Percentiles rank a stretch among this genome's conserved stretches.
phyloP scores from a whole-genome alignment of 2,329 filamentous ascomycete species.

The Sclerotinia subarctica region DNA sequence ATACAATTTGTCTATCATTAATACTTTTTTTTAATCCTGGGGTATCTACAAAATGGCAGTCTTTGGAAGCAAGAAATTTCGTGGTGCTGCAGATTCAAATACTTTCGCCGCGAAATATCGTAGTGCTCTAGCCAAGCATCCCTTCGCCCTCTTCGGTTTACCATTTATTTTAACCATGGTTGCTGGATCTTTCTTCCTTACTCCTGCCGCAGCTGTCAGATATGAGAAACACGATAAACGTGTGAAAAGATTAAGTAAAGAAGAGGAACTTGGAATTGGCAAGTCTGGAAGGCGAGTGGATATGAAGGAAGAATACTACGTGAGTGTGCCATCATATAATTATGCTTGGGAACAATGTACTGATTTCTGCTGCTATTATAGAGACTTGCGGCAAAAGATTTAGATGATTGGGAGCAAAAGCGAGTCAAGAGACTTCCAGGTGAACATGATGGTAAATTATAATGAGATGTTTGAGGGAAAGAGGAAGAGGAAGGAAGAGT shows the following conservation, averaged over 20 bases:
- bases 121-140: slow-evolving; percentile 67
- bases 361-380: slow-evolving; percentile 41
- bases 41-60: slow-evolving; percentile 47
- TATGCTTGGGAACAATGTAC: background rate
- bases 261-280: slow-evolving; percentile 82
- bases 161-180: slow-evolving; percentile 90
- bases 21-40: too few species aligned
- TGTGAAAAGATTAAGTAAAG: slow-evolving; percentile 77
- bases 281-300: slow-evolving; percentile 68
- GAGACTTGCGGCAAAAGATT: slow-evolving; percentile 80
- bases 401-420: slow-evolving; percentile 97
- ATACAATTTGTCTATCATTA: background rate
- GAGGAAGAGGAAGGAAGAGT: background rate
- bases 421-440: slow-evolving; percentile 85
- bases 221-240: slow-evolving; percentile 93
- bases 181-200: slow-evolving; percentile 88
- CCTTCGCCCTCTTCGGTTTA: slow-evolving; percentile 89
- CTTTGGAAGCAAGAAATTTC: slow-evolving; percentile 71
- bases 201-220: slow-evolving; percentile 85
- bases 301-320: slow-evolving; percentile 84
- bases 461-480: slow-evolving; percentile 18
- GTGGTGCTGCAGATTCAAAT: slow-evolving; percentile 61
- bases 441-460: slow-evolving; percentile 81
- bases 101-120: slow-evolving; percentile 76
- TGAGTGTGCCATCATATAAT: slow-evolving; percentile 46